Base-by-base conservation (phyloP, 441 rosid genomes). In the Adansonia madagascariensis region DNA sequence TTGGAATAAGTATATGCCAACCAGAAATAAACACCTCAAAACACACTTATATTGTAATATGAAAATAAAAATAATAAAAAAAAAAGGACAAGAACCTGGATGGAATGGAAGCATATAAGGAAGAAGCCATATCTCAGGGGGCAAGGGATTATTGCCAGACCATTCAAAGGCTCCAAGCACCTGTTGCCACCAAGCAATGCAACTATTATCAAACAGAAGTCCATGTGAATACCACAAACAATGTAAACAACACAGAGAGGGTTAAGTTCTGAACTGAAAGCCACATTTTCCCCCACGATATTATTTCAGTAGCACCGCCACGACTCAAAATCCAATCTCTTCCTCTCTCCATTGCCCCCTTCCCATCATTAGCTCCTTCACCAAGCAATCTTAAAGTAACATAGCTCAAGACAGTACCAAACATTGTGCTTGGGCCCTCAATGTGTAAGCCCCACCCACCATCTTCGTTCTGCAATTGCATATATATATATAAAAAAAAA, bases 261-360 rank as follows among this genome's bases (percentile, higher is more conserved):
- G 27, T 39, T 53, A 55, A 78, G 75, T 76, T 64, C 84, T 41
- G 73, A 85, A 95, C 98, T 78, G 98, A 88, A 76, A 95, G 94
- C 98, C 98, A 95, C 89, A 91, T 82, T 76, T 95, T 95, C 5
- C 99, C 99, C 99, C 98, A 93, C n/a, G 99, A 93, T 63, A 96
- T 88, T 61, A 93, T 88, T 61, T 75, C 80, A 78, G 93, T 91
- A 75, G 91, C 96, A 60, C 99, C 91, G 80, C 99, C 99, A 76
- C 80, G 98, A 80, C 79, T 86, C 56, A 89, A 81, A 77, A 95
- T 90, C 99, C 99, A 95, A 17, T 85, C 85, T 46, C 94, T 83
- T 14, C 94, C 98, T 80, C 80, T 87, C 77, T 83, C 89, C 92
- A 95, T 85, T 15, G 84, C 84, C 17, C 97, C 95, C 64, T 87